Percentiles rank a stretch among this genome's conserved stretches.
phyloP scores from a whole-genome alignment of 164 flowering plant species.

The Protea cynaroides region DNA sequence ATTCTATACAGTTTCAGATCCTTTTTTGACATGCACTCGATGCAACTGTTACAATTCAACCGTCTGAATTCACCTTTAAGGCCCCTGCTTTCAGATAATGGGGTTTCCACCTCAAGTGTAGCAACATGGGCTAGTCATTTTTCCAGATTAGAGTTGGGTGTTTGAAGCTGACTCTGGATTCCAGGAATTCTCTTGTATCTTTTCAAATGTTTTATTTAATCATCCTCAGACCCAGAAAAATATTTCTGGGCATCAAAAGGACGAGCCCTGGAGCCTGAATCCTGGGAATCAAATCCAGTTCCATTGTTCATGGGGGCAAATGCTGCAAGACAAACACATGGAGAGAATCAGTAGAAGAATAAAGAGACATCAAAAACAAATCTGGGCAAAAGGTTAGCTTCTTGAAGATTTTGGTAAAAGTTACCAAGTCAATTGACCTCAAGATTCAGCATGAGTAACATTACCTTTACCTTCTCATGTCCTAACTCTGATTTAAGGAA shows the following conservation, averaged over 20 bases:
- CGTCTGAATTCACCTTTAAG: too few relatives aligned
- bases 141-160: neutral
- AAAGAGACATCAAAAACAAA: neutral
- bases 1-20: neutral
- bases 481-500: too few relatives aligned
- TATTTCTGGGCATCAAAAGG: constrained; percentile 55
- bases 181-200: neutral
- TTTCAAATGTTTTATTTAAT: constrained; percentile 5
- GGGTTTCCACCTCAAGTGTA: too few relatives aligned
- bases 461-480: too few relatives aligned
- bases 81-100: too few relatives aligned
- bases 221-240: constrained; percentile 32
- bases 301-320: constrained; percentile 75
- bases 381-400: too few relatives aligned
- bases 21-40: too few relatives aligned
- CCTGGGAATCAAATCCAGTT: constrained; percentile 16
- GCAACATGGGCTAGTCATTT: neutral
- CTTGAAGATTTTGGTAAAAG: too few relatives aligned
- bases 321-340: constrained; percentile 37
- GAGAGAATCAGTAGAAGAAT: neutral
- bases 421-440: too few relatives aligned
- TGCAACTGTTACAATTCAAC: too few relatives aligned
- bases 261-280: constrained; percentile 32
- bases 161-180: neutral
- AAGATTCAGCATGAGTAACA: too few relatives aligned